A percentile compares a stretch with the other conserved stretches of the same genome.
These are phyloP conservation scores for Zygotorulaspora danielsina DNA, from an alignment of 805 yeast genomes.

Conservation along the genomic window DNA sequence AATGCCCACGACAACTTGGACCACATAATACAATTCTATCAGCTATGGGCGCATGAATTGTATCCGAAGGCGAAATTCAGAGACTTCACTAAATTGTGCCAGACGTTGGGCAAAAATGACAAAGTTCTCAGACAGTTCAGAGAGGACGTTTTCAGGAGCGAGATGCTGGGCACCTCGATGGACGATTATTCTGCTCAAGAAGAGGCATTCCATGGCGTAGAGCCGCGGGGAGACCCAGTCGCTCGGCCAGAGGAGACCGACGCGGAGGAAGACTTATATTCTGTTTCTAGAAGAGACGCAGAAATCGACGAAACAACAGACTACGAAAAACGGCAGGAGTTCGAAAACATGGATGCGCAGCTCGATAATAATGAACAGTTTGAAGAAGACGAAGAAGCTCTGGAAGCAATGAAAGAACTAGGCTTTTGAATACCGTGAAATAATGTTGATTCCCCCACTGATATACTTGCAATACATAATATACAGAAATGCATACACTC, in stretches of 20 bases:
- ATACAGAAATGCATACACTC: conserved; percentile 14
- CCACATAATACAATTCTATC: conserved; percentile 51
- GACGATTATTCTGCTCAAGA: not conserved
- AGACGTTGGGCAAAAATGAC: conserved; percentile 45
- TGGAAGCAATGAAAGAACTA: conserved; percentile 27
- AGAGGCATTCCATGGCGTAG: no score
- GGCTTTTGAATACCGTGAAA: conserved; percentile 11
- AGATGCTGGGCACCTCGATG: conserved; percentile 24
- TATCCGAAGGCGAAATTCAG: conserved; percentile 76
- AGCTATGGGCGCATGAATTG: conserved; percentile 69
- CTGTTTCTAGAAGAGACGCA: conserved; percentile 6
- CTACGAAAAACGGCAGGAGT: conserved; percentile 4
- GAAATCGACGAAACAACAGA: not conserved
- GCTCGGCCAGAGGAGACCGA: not conserved
- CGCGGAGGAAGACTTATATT: conserved; percentile 11
- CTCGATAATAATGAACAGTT: conserved; percentile 14
- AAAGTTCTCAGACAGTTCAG: conserved; percentile 42
- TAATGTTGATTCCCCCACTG: not conserved
- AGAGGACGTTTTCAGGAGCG: conserved; percentile 39
- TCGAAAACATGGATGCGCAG: conserved; percentile 1
- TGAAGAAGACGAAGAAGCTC: conserved; percentile 27
- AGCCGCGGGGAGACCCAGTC: conserved; percentile 4
- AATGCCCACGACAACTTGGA: conserved; percentile 28
- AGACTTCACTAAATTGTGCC: conserved; percentile 58
- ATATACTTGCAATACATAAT: conserved; percentile 4